phyloP scores from a whole-genome alignment of 2,329 filamentous ascomycete genomes.

The Cordyceps javanica region DNA sequence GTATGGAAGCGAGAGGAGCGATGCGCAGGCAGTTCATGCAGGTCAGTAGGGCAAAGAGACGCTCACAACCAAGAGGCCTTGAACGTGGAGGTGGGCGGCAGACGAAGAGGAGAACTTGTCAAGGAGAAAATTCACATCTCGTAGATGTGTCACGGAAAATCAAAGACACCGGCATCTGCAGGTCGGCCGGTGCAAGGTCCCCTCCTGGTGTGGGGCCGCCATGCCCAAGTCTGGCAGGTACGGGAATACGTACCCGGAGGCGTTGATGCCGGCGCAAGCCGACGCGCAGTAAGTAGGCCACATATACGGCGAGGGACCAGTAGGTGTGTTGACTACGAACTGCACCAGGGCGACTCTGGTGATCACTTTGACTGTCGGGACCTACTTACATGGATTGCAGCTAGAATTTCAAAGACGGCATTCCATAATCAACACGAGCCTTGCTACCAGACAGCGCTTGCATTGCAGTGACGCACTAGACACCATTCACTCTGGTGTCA shows the following conservation, averaged over 20 bases:
- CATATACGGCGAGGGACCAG: neutral
- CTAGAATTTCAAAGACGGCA: too few species aligned
- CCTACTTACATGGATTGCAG: too few species aligned
- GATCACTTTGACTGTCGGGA: too few species aligned
- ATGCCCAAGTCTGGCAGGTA: constrained; percentile 2
- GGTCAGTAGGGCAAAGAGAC: neutral
- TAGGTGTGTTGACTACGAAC: neutral
- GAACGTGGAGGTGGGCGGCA: neutral
- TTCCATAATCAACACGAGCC: too few species aligned
- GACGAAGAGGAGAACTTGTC: neutral
- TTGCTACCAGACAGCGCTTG: too few species aligned
- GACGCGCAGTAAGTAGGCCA: neutral
- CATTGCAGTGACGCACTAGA: too few species aligned
- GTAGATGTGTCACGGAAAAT: neutral
- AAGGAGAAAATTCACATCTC: neutral
- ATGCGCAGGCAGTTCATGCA: constrained; percentile 4
- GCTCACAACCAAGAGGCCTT: neutral
- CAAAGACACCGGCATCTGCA: neutral
- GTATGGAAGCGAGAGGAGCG: neutral
- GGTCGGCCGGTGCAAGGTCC: neutral
- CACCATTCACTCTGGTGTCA: neutral
- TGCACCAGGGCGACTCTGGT: too few species aligned
- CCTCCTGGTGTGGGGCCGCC: constrained; percentile 1
- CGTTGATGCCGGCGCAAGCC: neutral
- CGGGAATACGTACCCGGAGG: constrained; percentile 1